Conservation (phyloP, 148 eudicot genomes). For the Silene latifolia region DNA sequence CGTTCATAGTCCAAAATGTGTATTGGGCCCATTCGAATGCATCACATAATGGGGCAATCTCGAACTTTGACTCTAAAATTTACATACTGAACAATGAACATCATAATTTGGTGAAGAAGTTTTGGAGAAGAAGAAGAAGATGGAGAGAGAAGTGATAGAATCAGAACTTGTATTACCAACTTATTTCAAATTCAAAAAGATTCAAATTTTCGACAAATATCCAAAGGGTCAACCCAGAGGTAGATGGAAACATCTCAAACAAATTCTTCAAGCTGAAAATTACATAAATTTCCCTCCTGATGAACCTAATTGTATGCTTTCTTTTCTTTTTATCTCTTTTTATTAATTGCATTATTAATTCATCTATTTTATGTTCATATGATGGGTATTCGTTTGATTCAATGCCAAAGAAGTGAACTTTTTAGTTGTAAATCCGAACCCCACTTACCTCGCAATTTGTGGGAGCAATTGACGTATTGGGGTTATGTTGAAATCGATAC, state of each 20-base stretch:
- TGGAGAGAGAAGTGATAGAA: slow-evolving; percentile 85
- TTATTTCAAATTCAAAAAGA: slow-evolving; percentile 71
- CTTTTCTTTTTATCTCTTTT: neutral
- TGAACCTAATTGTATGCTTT: slow-evolving; percentile 71
- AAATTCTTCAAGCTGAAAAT: slow-evolving; percentile 86
- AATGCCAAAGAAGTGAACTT: no score
- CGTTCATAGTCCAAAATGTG: no score
- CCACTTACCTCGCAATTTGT: no score
- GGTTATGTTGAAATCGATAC: neutral
- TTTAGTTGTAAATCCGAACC: neutral
- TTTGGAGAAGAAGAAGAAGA: slow-evolving; percentile 13
- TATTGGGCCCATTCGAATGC: no score
- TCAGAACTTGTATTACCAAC: slow-evolving; percentile 75
- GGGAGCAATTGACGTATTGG: no score
- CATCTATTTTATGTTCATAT: no score
- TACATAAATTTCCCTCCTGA: slow-evolving; percentile 54
- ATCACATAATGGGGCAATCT: no score
- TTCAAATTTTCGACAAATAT: slow-evolving; percentile 81
- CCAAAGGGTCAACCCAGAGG: slow-evolving; percentile 90
- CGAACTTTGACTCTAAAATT: no score
- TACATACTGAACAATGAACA: no score
- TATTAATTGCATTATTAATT: neutral
- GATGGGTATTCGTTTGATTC: no score
- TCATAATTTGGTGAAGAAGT: no score
- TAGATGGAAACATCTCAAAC: slow-evolving; percentile 96